These are phyloP conservation scores for Solanum chilense DNA, from an alignment of 257 asterid species.

Conservation along the genomic window DNA sequence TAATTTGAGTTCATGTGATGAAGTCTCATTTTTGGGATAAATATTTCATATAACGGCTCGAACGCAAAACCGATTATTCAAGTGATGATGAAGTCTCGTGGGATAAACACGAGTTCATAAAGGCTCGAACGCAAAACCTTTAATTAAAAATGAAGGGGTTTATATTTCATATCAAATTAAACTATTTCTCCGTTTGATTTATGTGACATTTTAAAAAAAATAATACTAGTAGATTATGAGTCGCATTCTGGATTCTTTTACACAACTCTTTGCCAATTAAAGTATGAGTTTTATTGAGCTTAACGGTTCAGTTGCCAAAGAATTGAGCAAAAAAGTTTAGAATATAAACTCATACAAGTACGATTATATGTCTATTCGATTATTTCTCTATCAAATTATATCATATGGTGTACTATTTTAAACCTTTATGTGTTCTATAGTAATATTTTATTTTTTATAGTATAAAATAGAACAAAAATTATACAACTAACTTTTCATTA, in stretches of 20 bases:
- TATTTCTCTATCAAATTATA: no score
- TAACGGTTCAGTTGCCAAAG: neutral
- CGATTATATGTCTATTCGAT: accelerated
- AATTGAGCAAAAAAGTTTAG: no score
- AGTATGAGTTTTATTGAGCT: neutral
- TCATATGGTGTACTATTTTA: neutral
- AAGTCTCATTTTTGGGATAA: neutral
- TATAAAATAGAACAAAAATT: neutral
- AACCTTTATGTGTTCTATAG: neutral
- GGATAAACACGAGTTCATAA: neutral
- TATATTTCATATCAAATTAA: neutral
- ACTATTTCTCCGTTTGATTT: neutral
- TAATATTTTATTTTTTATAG: neutral
- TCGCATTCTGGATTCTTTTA: neutral
- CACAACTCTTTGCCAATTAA: neutral
- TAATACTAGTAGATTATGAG: no score
- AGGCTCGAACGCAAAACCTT: neutral
- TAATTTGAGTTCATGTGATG: neutral
- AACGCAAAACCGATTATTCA: neutral
- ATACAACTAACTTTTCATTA: neutral
- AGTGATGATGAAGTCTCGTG: neutral
- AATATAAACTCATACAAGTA: neutral
- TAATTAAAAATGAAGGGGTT: neutral
- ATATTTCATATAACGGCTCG: neutral
- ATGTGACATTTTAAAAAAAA: neutral